phyloP scores from a whole-genome alignment of 2,329 filamentous ascomycete genomes.

The Teratosphaeria pseudoeucalypti region DNA sequence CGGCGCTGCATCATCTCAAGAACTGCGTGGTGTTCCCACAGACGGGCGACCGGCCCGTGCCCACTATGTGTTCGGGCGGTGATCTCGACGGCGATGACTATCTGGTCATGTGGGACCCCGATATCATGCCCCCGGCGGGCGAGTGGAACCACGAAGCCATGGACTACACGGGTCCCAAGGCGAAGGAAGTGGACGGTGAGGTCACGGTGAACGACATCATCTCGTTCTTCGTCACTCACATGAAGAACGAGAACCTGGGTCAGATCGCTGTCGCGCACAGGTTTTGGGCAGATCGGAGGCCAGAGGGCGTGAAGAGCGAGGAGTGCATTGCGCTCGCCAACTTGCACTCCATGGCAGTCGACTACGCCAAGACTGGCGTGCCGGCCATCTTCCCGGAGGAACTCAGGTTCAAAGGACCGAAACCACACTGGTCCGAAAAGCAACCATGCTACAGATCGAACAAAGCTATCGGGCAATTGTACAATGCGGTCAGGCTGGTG shows the following conservation, averaged over 20 bases:
- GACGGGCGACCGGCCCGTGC: conserved; percentile 70
- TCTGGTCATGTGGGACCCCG: conserved; percentile 80
- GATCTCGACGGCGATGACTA: conserved; percentile 96
- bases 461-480: conserved; percentile 70
- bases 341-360: conserved; percentile 83
- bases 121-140: conserved; percentile 52
- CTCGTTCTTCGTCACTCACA: conserved; percentile 80
- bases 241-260: conserved; percentile 78
- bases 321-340: conserved; percentile 65
- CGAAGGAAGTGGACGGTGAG: conserved; percentile 46
- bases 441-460: conserved; percentile 52
- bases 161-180: conserved; percentile 55
- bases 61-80: conserved; percentile 91
- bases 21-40: conserved; percentile 84
- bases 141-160: conserved; percentile 67
- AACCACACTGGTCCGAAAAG: conserved; percentile 79
- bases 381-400: conserved; percentile 56
- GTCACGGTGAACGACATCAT: conserved; percentile 66
- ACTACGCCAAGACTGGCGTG: conserved; percentile 84
- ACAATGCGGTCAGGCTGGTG: conserved; percentile 60
- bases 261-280: conserved; percentile 75
- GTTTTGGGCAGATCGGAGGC: conserved; percentile 57
- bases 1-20: conserved; percentile 62
- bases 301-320: conserved; percentile 53
- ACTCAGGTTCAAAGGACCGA: conserved; percentile 47